phyloP scores from a whole-genome alignment of 495 filamentous ascomycete genomes.

The Penicillium parvum region DNA sequence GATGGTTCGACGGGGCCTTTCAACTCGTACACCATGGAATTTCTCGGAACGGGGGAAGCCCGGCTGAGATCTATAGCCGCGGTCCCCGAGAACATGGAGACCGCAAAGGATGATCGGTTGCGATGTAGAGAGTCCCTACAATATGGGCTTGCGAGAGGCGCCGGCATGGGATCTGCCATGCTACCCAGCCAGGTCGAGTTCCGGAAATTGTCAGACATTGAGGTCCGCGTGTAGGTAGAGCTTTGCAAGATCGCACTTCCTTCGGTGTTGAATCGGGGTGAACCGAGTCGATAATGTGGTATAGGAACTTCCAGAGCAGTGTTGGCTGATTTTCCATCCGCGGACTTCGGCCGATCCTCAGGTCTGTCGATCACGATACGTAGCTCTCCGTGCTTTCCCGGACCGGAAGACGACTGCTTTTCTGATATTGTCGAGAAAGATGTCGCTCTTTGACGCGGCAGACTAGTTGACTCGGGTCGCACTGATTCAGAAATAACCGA shows the following conservation, averaged over 20 bases:
- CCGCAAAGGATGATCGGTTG: slow-evolving; percentile 33
- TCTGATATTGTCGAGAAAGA: slow-evolving; percentile 63
- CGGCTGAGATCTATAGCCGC: slow-evolving; percentile 37
- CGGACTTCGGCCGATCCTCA: slow-evolving; percentile 61
- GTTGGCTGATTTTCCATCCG: slow-evolving; percentile 50
- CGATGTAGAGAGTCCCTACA: slow-evolving; percentile 23
- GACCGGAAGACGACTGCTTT: slow-evolving; percentile 31
- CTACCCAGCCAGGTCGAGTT: slow-evolving; percentile 41
- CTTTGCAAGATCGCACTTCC: slow-evolving; percentile 78
- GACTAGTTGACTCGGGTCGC: slow-evolving; percentile 21
- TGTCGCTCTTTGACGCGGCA: slow-evolving; percentile 48
- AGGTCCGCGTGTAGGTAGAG: slow-evolving; percentile 56
- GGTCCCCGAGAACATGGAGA: slow-evolving; percentile 46
- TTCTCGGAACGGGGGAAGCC: slow-evolving; percentile 26
- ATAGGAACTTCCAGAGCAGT: slow-evolving; percentile 74
- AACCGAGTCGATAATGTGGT: slow-evolving; percentile 80
- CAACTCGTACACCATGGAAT: slow-evolving; percentile 41
- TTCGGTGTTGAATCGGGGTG: slow-evolving; percentile 71
- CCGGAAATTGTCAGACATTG: slow-evolving; percentile 50
- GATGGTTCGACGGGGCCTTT: slow-evolving; percentile 47
- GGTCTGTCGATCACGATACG: slow-evolving; percentile 83
- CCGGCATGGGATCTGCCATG: slow-evolving; percentile 20
- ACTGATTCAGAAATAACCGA: slow-evolving; percentile 24
- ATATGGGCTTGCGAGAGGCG: slow-evolving; percentile 17
- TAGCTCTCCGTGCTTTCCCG: slow-evolving; percentile 54